phyloP scores from a whole-genome alignment of 176 grass and related monocot species.

The Bromus sterilis region DNA sequence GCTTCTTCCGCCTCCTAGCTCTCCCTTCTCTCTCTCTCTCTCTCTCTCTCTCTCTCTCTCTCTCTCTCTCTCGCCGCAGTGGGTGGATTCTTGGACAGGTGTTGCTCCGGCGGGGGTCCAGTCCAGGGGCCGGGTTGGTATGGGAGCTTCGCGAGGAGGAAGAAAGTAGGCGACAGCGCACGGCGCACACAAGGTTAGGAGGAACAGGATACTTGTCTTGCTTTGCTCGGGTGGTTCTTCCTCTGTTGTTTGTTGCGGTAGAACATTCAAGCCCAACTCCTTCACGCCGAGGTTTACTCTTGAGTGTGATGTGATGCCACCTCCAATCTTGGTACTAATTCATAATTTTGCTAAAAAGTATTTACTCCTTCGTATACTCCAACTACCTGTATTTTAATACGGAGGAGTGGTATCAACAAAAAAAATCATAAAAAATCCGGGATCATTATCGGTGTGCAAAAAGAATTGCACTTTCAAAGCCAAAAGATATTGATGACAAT shows the following conservation, averaged over 20 bases:
- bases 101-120: conserved; percentile 1
- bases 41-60: background rate
- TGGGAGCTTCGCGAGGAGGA: background rate
- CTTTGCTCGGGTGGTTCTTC: background rate
- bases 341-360: no score
- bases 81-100: background rate
- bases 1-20: background rate
- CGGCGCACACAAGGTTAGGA: background rate
- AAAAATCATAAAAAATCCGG: no score
- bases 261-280: background rate
- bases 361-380: no score
- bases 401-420: no score
- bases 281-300: background rate
- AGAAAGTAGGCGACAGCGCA: background rate
- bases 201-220: background rate
- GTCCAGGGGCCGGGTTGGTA: background rate
- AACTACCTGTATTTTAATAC: no score
- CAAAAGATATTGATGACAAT: no score
- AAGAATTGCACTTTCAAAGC: no score
- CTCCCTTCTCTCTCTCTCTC: background rate
- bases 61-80: background rate
- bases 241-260: background rate
- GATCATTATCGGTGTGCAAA: no score
- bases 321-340: background rate
- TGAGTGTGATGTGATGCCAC: background rate